Percentiles rank a stretch among this genome's conserved stretches.
Evolutionary conservation across 805 yeast species (phyloP).

Genomic region (Barnettozyma californica): DNA sequence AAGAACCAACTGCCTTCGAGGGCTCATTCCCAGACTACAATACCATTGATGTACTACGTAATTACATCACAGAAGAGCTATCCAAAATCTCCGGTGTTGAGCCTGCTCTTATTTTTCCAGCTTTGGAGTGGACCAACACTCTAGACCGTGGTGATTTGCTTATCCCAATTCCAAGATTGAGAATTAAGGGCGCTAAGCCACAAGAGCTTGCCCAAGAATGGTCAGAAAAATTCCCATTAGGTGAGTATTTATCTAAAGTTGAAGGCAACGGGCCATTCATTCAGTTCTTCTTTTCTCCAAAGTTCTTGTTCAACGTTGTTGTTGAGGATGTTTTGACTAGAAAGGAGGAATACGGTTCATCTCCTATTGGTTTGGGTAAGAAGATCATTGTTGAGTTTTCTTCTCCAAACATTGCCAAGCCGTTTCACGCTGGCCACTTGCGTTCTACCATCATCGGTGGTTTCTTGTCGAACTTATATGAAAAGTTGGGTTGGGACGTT

Average conservation of each 20-base stretch:
- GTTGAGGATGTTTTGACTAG: slow-evolving; percentile 63
- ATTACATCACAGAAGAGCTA: slow-evolving; percentile 79
- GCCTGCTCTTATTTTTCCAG: slow-evolving; percentile 63
- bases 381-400: slow-evolving; percentile 82
- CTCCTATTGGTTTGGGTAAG: slow-evolving; percentile 69
- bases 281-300: slow-evolving; percentile 78
- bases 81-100: slow-evolving; percentile 70
- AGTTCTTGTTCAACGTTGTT: slow-evolving; percentile 61
- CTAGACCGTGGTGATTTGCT: slow-evolving; percentile 90
- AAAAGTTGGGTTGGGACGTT: slow-evolving; percentile 90
- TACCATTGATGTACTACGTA: slow-evolving; percentile 83
- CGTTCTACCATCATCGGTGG: slow-evolving; percentile 98
- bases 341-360: slow-evolving; percentile 59
- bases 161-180: slow-evolving; percentile 87
- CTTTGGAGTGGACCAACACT: slow-evolving; percentile 82
- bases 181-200: slow-evolving; percentile 78
- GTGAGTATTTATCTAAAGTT: slow-evolving; percentile 62
- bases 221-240: slow-evolving; percentile 72
- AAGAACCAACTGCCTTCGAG: slow-evolving; percentile 39
- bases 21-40: slow-evolving; percentile 75
- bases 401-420: slow-evolving; percentile 98
- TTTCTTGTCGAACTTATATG: slow-evolving; percentile 83
- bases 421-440: slow-evolving; percentile 99
- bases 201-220: slow-evolving; percentile 70
- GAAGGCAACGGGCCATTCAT: slow-evolving; percentile 85